Evolutionary conservation across 2,329 filamentous ascomycete genomes (phyloP).

Genomic region (Ophiobolus disseminans): DNA sequence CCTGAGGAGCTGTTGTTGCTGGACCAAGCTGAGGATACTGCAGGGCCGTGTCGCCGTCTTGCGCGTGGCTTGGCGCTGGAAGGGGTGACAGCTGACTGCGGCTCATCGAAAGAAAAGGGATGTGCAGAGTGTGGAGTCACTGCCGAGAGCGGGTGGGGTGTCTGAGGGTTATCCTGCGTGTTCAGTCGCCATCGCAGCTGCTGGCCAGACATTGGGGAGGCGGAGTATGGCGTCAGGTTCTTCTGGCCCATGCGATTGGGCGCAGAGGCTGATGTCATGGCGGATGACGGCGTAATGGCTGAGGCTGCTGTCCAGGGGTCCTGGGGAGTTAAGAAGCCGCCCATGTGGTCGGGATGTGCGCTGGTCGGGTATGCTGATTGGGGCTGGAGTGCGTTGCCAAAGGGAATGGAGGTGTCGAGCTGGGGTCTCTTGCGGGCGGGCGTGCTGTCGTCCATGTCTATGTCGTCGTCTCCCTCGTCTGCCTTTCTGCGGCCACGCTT

Average conservation of each 20-base stretch:
- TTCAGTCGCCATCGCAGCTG: slow-evolving; percentile 59
- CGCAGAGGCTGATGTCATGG: slow-evolving; percentile 44
- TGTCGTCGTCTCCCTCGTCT: slow-evolving; percentile 63
- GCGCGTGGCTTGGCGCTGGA: slow-evolving; percentile 59
- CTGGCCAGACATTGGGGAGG: slow-evolving; percentile 51
- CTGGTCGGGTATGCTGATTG: slow-evolving; percentile 61
- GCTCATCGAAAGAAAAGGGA: slow-evolving; percentile 64
- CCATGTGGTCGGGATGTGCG: slow-evolving; percentile 63
- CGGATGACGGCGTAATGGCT: slow-evolving; percentile 48
- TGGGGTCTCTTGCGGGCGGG: slow-evolving; percentile 66
- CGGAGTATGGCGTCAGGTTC: slow-evolving; percentile 51
- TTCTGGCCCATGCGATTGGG: slow-evolving; percentile 43
- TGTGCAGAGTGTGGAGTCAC: slow-evolving; percentile 69
- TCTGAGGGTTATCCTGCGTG: slow-evolving; percentile 67
- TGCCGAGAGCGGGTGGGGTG: slow-evolving; percentile 79
- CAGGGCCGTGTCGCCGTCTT: slow-evolving; percentile 76
- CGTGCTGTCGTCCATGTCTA: slow-evolving; percentile 55
- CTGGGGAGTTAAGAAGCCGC: slow-evolving; percentile 49
- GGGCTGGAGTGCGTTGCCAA: slow-evolving; percentile 46
- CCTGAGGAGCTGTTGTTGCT: slow-evolving; percentile 66
- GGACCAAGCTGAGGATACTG: slow-evolving; percentile 90
- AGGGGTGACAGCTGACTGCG: slow-evolving; percentile 76
- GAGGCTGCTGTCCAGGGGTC: slow-evolving; percentile 57
- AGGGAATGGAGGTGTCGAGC: slow-evolving; percentile 60
- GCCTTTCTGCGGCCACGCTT: slow-evolving; percentile 69